phyloP scores from a whole-genome alignment of 257 asterid genomes.

The Hygrophila difformis region DNA sequence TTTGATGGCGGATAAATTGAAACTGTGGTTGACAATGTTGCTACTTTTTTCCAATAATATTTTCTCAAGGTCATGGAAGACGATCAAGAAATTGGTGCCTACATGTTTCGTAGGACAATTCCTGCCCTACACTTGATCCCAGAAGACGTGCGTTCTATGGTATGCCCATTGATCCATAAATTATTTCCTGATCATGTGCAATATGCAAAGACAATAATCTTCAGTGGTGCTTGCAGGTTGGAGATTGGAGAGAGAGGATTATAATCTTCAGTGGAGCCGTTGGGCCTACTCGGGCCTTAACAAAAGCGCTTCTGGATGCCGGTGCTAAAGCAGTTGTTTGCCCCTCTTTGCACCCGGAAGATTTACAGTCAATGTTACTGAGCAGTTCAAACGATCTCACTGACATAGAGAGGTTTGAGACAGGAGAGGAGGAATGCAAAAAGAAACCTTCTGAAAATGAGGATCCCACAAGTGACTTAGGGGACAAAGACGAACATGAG shows the following conservation, averaged over 20 bases:
- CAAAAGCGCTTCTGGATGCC: slow-evolving; percentile 83
- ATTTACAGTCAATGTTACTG: slow-evolving; percentile 50
- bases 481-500: slow-evolving; percentile 83
- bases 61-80: slow-evolving; percentile 89
- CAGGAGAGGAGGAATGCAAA: slow-evolving; percentile 80
- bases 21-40: too few species aligned
- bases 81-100: slow-evolving; percentile 92
- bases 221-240: slow-evolving; percentile 52
- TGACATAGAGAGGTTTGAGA: slow-evolving; percentile 67
- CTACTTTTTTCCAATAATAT: not conserved
- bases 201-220: too few species aligned
- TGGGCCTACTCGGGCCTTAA: slow-evolving; percentile 71
- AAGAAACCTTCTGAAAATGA: slow-evolving; percentile 27
- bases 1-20: too few species aligned
- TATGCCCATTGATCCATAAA: slow-evolving; percentile 33
- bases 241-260: slow-evolving; percentile 96
- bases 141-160: slow-evolving; percentile 93
- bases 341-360: slow-evolving; percentile 87
- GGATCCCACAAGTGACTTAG: slow-evolving; percentile 89
- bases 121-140: slow-evolving; percentile 79
- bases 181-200: too few species aligned
- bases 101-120: slow-evolving; percentile 98
- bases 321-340: slow-evolving; percentile 94
- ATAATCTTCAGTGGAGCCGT: slow-evolving; percentile 74
- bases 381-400: slow-evolving; percentile 69